These are phyloP conservation scores for Solanum chacoense DNA, from an alignment of 305 asterid genomes.

Conservation along the genomic window DNA sequence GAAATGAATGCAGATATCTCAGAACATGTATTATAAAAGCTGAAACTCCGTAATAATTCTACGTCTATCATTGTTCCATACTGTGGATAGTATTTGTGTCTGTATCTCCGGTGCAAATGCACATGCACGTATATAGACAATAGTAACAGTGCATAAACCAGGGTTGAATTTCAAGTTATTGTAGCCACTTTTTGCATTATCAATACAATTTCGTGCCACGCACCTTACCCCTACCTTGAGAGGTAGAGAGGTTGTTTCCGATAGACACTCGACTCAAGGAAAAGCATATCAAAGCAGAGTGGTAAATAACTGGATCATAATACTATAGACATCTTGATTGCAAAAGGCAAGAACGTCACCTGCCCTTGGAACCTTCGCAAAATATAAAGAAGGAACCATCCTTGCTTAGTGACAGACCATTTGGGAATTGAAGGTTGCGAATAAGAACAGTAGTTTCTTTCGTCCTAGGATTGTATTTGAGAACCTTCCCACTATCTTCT, in stretches of 20 bases:
- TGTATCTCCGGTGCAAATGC: neutral
- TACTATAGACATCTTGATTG: neutral
- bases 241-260: neutral
- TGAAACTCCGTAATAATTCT: neutral
- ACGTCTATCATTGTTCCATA: neutral
- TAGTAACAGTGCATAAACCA: neutral
- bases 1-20: neutral
- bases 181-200: neutral
- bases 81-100: neutral
- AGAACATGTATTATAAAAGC: neutral
- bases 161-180: neutral
- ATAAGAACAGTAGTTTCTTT: conserved; percentile 65
- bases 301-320: neutral
- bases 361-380: conserved; percentile 65
- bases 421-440: conserved; percentile 66
- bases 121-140: neutral
- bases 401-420: conserved; percentile 80
- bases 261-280: neutral
- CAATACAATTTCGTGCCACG: neutral
- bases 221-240: neutral
- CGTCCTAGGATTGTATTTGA: conserved; percentile 54
- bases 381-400: conserved; percentile 73
- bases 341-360: conserved; percentile 20
- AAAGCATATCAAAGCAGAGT: neutral
- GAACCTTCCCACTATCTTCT: conserved; percentile 76